Base-by-base conservation (phyloP, 805 yeast species). In the Candida maltosa region DNA sequence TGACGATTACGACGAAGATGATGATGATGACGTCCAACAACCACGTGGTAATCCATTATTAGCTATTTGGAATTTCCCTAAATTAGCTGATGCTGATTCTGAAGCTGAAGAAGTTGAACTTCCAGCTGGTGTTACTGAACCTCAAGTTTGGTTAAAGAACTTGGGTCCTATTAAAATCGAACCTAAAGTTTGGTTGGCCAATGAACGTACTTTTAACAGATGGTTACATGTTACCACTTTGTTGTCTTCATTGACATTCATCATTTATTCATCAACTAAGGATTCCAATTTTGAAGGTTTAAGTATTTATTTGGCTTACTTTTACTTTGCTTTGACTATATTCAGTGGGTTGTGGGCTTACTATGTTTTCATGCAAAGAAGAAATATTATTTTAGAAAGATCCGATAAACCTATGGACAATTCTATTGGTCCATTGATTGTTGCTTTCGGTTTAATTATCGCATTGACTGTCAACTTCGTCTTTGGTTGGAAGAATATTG, bases 111-210 rank as follows among this genome's bases (percentile, higher is more conserved):
- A 89, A 56, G 73, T 87, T 31, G 79, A 73, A 16, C 68, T 91
- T 38, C 98, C 98, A 9, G 79, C 84, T 2, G 97, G 97, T 11
- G 97, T 91, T 15, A 69, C 70, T 29, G 85, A 83, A 53, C 98
- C 98, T 37, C 77, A 74, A 17, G 67, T 72, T 21, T 76, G 85
- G 62, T 72, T 91, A 49, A 85, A 89, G 53, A 88, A 88, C 57
- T 81, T 89, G 18, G 96, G 96, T 6, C 93, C 96, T 1, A 77
- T 88, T 37, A 88, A 85, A 61, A 89, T 93, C 39, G 98, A 93
- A 66, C 94, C 97, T 20, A 93, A 93, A 56, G 98, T 93, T 10
- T 93, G 97, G 97, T 72, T 93, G 45, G 98, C 98, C 19, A 93
- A 93, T 55, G 98, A 93, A 66, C 83, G 98, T 60, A 93, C 98